phyloP scores from a whole-genome alignment of 768 basidiomycete species.

The Leccinellum luteum region DNA sequence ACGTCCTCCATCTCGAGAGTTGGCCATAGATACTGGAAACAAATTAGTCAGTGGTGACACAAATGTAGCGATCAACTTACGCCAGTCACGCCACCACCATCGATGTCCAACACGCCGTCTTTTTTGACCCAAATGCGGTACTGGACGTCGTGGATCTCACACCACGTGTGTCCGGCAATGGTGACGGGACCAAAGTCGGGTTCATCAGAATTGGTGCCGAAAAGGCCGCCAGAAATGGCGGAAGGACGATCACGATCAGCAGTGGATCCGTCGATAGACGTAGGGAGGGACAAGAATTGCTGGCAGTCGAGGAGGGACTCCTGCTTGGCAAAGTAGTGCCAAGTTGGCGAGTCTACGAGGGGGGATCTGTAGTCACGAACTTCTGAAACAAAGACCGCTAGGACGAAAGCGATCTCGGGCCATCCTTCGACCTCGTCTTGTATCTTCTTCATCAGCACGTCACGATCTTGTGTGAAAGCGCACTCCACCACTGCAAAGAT shows the following conservation, averaged over 20 bases:
- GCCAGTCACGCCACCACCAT: neutral
- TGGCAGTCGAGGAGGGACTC: neutral
- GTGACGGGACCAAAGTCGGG: neutral
- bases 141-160: neutral
- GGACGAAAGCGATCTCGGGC: neutral
- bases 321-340: neutral
- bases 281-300: neutral
- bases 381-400: neutral
- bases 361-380: neutral
- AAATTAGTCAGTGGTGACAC: neutral
- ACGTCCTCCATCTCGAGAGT: neutral
- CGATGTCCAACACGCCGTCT: neutral
- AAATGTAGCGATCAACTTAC: neutral
- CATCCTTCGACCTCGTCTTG: neutral
- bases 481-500: neutral
- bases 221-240: neutral
- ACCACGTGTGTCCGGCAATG: neutral
- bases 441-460: neutral
- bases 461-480: neutral
- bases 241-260: neutral
- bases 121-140: neutral
- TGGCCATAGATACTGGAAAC: neutral
- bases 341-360: neutral
- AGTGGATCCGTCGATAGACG: neutral
- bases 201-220: neutral